These are phyloP conservation scores for Rhizophagus sp. DNA, from an alignment of 192 early-diverging fungal species.

Conservation along the genomic window DNA sequence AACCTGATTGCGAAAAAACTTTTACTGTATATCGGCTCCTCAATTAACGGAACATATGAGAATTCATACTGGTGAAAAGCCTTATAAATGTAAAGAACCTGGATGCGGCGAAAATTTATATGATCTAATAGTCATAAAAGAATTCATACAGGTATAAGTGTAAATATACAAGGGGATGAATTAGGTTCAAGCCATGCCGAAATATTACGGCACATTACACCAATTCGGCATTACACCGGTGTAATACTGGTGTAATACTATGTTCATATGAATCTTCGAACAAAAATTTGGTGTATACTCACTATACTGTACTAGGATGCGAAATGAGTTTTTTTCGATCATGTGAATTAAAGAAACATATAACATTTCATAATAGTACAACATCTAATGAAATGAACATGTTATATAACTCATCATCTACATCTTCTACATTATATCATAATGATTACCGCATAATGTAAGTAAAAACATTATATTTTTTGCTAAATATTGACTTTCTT, in stretches of 20 bases:
- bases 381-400: neutral
- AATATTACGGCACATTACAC: too few species aligned
- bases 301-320: neutral
- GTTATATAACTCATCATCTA: neutral
- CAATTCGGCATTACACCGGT: too few species aligned
- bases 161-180: too few species aligned
- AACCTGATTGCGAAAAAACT: neutral
- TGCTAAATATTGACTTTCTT: neutral
- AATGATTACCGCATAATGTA: neutral
- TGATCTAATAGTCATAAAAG: neutral
- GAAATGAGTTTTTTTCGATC: neutral
- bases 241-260: too few species aligned
- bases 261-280: too few species aligned
- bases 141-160: too few species aligned
- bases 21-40: neutral
- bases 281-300: too few species aligned
- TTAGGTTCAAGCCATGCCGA: too few species aligned
- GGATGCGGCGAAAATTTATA: neutral
- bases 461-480: neutral
- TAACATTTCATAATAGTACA: neutral
- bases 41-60: neutral
- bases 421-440: neutral
- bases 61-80: neutral
- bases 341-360: neutral
- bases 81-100: neutral